Conservation (phyloP, 1,284 basidiomycete species). For the Pseudozyma tsukubaensis region DNA sequence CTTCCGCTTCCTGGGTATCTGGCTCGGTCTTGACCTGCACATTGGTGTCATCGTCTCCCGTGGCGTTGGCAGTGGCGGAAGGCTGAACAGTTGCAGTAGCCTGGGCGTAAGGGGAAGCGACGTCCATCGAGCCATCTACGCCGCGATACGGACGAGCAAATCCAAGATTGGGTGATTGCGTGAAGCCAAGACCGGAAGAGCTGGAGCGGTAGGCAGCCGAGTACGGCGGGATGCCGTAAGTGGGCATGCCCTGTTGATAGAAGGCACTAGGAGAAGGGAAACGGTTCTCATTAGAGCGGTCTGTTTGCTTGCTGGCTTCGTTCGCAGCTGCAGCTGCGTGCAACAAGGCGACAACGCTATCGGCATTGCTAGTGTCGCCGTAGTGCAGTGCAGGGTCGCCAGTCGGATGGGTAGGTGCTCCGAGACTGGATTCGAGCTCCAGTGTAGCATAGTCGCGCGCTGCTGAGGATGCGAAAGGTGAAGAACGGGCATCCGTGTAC, state of each 20-base stretch:
- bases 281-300: conserved; percentile 53
- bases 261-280: conserved; percentile 59
- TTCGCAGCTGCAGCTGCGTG: conserved; percentile 51
- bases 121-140: conserved; percentile 34
- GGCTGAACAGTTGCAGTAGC: conserved; percentile 37
- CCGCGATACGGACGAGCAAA: conserved; percentile 49
- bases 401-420: conserved; percentile 28
- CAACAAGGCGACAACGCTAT: conserved; percentile 48
- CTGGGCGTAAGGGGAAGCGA: conserved; percentile 32
- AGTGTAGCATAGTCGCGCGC: conserved; percentile 51
- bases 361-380: conserved; percentile 48
- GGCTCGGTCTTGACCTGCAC: conserved; percentile 36
- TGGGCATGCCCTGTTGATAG: conserved; percentile 54
- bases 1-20: conserved; percentile 17
- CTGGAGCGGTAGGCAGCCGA: conserved; percentile 45
- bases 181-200: conserved; percentile 46
- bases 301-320: conserved; percentile 38
- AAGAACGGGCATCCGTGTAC: conserved; percentile 59
- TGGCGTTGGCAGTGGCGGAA: conserved; percentile 30
- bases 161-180: conserved; percentile 48
- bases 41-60: conserved; percentile 23
- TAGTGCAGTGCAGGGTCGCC: conserved; percentile 48
- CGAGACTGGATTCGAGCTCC: conserved; percentile 45
- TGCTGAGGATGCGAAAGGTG: conserved; percentile 63
- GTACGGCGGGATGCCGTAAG: conserved; percentile 52